Conservation (phyloP, 805 yeast species). For the Candida xyloterini region DNA sequence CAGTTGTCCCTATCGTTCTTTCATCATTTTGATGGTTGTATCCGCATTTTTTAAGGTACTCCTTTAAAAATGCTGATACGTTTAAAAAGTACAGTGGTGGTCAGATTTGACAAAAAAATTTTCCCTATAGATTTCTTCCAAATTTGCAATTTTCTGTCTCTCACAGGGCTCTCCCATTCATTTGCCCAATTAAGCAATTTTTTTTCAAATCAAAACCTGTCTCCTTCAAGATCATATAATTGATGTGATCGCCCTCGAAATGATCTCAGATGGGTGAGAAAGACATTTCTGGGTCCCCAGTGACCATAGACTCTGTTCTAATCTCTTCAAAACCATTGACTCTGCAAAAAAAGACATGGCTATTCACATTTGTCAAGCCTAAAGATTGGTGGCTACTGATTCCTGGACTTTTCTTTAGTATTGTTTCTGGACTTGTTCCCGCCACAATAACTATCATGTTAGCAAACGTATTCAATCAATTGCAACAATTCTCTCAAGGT, state of each 20-base stretch:
- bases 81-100: constrained; percentile 3
- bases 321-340: background rate
- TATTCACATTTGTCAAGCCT: constrained; percentile 27
- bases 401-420: constrained; percentile 31
- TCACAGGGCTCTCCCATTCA: constrained; percentile 1
- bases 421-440: constrained; percentile 53
- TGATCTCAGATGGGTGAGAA: constrained; percentile 4
- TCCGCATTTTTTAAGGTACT: background rate
- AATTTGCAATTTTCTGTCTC: background rate
- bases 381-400: constrained; percentile 25
- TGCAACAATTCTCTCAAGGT: constrained; percentile 33
- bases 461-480: constrained; percentile 56
- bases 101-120: background rate
- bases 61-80: background rate
- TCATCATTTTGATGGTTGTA: constrained; percentile 9
- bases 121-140: background rate
- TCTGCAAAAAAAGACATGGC: background rate
- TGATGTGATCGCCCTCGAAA: background rate
- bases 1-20: constrained; percentile 15
- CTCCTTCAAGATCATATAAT: background rate
- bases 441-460: constrained; percentile 62
- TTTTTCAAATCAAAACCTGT: background rate
- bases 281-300: constrained; percentile 3
- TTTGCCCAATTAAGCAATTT: constrained; percentile 6
- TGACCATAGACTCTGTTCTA: constrained; percentile 1